A percentile compares a stretch with the other conserved stretches of the same genome.
Evolutionary conservation across 2,329 filamentous ascomycete genomes (phyloP).

Genomic region (Ambrosiella cleistominuta): DNA sequence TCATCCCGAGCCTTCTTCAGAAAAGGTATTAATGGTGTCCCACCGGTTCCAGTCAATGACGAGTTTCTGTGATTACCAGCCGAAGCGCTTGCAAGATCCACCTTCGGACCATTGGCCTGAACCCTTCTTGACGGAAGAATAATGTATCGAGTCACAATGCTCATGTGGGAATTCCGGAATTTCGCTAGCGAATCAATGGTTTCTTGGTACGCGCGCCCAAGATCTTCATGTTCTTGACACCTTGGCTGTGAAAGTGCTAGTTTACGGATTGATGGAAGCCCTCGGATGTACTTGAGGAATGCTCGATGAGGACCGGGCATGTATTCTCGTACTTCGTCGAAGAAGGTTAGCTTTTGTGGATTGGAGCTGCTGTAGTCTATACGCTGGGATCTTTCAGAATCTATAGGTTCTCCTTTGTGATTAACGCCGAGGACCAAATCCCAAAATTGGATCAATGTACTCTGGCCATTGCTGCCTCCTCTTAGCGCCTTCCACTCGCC

Average conservation of each 20-base stretch:
- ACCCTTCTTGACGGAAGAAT: constrained; percentile 69
- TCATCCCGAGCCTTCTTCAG: constrained; percentile 92
- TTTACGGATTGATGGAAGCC: constrained; percentile 72
- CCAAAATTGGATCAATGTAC: constrained; percentile 93
- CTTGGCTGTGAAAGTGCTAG: constrained; percentile 48
- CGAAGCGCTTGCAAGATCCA: constrained; percentile 3
- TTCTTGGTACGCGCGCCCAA: constrained; percentile 74
- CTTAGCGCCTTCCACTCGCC: constrained; percentile 66
- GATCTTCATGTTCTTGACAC: constrained; percentile 34
- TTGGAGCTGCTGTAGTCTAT: constrained; percentile 17
- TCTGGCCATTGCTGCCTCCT: constrained; percentile 92
- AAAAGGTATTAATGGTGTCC: constrained; percentile 85
- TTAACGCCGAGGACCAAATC: constrained; percentile 81
- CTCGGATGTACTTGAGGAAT: constrained; percentile 65
- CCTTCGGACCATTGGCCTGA: constrained; percentile 8
- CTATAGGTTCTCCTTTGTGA: constrained; percentile 25
- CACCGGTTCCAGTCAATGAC: constrained; percentile 66
- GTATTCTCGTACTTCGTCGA: constrained; percentile 88
- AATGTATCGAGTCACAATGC: constrained; percentile 90
- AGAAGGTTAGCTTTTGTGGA: constrained; percentile 59
- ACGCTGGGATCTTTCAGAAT: neutral
- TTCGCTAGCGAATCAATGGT: constrained; percentile 52
- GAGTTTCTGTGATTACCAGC: neutral
- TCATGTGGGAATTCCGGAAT: constrained; percentile 86
- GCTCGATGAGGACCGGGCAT: constrained; percentile 88